Evolutionary conservation across 768 basidiomycete species (phyloP).

Genomic region (Punctularia strigosozonata): DNA sequence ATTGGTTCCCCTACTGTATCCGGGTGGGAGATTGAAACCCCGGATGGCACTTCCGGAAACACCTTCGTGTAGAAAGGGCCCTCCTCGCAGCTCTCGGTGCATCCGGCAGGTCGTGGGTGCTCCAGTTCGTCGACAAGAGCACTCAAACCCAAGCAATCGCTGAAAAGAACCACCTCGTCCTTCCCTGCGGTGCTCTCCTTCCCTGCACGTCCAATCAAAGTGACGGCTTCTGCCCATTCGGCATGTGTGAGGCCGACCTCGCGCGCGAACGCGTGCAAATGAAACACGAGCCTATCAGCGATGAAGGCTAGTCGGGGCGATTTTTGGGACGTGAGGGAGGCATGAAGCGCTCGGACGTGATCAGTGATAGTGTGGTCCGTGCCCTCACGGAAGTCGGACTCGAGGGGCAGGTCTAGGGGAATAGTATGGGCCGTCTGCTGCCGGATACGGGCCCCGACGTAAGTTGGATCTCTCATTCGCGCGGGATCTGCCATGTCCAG

Average conservation of each 20-base stretch:
- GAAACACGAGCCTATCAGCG: slow-evolving; percentile 19
- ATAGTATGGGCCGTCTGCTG: slow-evolving; percentile 21
- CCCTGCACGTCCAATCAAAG: slow-evolving; percentile 25
- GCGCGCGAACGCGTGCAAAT: slow-evolving; percentile 25
- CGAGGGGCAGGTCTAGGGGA: slow-evolving; percentile 21
- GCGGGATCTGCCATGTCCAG: too few relatives aligned
- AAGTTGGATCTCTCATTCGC: slow-evolving; percentile 21
- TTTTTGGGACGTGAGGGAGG: slow-evolving; percentile 15
- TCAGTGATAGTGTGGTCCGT: slow-evolving; percentile 23
- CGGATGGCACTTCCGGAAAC: slow-evolving; percentile 18
- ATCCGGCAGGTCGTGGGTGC: slow-evolving; percentile 21
- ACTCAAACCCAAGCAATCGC: slow-evolving; percentile 25
- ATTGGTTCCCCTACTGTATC: slow-evolving; percentile 20
- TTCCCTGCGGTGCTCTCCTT: slow-evolving; percentile 25
- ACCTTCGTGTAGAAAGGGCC: slow-evolving; percentile 24
- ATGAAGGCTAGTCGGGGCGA: slow-evolving; percentile 19
- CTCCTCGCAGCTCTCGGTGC: slow-evolving; percentile 21
- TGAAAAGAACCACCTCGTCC: slow-evolving; percentile 29
- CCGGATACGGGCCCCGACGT: slow-evolving; percentile 22
- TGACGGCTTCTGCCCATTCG: slow-evolving; percentile 24
- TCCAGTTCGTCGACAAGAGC: slow-evolving; percentile 25
- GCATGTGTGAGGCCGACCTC: slow-evolving; percentile 24
- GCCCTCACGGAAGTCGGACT: slow-evolving; percentile 21
- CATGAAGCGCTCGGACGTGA: slow-evolving; percentile 20
- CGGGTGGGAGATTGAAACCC: slow-evolving; percentile 14